These are phyloP conservation scores for Rhynchospora breviuscula DNA, from an alignment of 176 grass and related monocot species.

Conservation along the genomic window DNA sequence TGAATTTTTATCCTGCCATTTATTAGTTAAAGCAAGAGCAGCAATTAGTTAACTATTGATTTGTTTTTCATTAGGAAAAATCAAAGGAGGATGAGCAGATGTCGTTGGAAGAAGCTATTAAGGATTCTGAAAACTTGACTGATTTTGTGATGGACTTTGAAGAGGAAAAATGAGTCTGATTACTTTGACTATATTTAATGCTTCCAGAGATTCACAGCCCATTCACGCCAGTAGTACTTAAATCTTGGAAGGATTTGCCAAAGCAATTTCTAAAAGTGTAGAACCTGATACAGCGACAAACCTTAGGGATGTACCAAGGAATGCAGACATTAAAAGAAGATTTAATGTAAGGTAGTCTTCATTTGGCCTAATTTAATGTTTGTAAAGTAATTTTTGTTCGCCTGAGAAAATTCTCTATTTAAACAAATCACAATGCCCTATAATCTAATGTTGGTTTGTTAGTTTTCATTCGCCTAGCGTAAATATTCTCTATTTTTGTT, in stretches of 20 bases:
- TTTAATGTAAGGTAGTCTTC: not conserved
- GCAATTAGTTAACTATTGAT: slow-evolving; percentile 13
- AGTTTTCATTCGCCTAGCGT: not conserved
- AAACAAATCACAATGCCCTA: too few species aligned
- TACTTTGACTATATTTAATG: not conserved
- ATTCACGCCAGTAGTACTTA: not conserved
- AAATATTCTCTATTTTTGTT: not conserved
- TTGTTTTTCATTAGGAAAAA: slow-evolving; percentile 52
- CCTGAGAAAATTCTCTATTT: too few species aligned
- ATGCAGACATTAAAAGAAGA: not conserved
- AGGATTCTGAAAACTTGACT: slow-evolving; percentile 75
- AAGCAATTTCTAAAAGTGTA: not conserved
- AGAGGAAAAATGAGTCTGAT: slow-evolving; percentile 31
- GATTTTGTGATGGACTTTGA: slow-evolving; percentile 87
- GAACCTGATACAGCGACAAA: not conserved
- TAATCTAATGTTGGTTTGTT: not conserved
- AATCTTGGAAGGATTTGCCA: not conserved
- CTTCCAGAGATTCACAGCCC: not conserved
- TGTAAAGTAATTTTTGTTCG: too few species aligned
- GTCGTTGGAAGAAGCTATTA: slow-evolving; percentile 69
- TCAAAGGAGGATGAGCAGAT: slow-evolving; percentile 43
- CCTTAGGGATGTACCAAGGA: not conserved
- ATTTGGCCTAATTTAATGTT: not conserved
- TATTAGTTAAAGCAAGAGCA: not conserved
- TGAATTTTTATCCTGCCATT: slow-evolving; percentile 5